phyloP scores from a whole-genome alignment of 139 green algal species.

The Micractinium conductrix region DNA sequence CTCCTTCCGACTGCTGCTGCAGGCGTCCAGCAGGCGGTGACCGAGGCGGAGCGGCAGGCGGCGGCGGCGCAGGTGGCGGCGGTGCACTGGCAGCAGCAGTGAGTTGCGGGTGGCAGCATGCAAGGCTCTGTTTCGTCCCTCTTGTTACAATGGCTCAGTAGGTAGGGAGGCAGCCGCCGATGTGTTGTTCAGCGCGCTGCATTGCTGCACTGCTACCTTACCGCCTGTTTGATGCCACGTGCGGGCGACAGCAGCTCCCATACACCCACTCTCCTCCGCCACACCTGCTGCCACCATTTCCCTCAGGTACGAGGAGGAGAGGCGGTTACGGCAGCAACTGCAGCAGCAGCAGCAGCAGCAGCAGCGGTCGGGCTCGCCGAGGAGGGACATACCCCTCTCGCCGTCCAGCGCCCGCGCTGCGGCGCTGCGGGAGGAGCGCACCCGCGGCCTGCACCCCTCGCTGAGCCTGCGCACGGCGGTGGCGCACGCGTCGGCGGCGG shows the following conservation, averaged over 20 bases:
- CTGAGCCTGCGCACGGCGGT: constrained; percentile 2
- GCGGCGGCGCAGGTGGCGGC: background rate
- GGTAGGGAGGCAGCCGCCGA: too few relatives aligned
- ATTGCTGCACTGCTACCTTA: background rate
- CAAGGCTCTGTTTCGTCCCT: too few relatives aligned
- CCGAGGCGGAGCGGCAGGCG: background rate
- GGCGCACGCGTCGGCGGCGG: background rate
- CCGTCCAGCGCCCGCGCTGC: background rate
- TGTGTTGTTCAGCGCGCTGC: background rate
- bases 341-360: background rate
- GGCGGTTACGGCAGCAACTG: background rate
- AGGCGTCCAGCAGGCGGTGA: constrained; percentile 14
- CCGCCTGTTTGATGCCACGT: background rate
- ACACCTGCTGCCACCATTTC: background rate
- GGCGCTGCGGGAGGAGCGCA: too few relatives aligned
- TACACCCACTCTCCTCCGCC: background rate
- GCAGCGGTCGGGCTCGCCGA: background rate
- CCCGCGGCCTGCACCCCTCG: background rate
- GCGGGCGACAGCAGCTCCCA: background rate
- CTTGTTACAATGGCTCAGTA: too few relatives aligned
- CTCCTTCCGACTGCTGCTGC: too few relatives aligned
- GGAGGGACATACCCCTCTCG: background rate
- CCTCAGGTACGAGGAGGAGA: constrained; percentile 24
- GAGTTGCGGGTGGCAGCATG: background rate
- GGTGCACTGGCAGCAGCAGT: constrained; percentile 10